Evolutionary conservation across 257 asterid species (phyloP).

Genomic region (Capsicum rhomboideum): DNA sequence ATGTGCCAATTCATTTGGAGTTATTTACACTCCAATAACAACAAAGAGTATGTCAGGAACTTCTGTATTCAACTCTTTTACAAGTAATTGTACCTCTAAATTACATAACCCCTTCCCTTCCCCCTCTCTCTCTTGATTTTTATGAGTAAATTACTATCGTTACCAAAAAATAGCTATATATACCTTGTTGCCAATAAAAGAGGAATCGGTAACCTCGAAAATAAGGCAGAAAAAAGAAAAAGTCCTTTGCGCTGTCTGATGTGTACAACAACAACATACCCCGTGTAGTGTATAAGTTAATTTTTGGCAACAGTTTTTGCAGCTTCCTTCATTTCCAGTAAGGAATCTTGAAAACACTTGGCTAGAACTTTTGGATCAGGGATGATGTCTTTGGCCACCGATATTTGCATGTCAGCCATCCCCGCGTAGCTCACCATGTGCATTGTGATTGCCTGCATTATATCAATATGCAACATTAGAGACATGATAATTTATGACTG

Average conservation of each 20-base stretch:
- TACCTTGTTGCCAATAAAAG: background rate
- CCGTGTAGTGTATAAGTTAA: background rate
- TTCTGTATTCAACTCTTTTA: background rate
- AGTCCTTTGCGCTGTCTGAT: background rate
- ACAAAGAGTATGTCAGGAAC: background rate
- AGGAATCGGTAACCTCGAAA: background rate
- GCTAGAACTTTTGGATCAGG: constrained; percentile 64
- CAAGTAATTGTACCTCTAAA: background rate
- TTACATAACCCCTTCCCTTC: background rate
- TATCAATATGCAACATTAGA: background rate
- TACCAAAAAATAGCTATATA: background rate
- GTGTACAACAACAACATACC: too few species aligned
- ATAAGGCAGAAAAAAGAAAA: background rate
- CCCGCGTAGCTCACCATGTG: constrained; percentile 84
- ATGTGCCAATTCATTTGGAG: background rate
- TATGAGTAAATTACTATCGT: background rate
- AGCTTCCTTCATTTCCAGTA: constrained; percentile 52
- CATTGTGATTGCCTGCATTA: constrained; percentile 57
- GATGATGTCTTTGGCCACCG: constrained; percentile 63
- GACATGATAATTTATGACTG: background rate
- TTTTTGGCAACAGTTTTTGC: constrained; percentile 15
- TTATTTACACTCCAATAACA: background rate
- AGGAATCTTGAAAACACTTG: constrained; percentile 55
- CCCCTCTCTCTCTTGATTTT: background rate
- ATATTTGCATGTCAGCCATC: constrained; percentile 59